These are phyloP conservation scores for Penicillium macrosclerotiorum DNA, from an alignment of 495 filamentous ascomycete species.

Conservation along the genomic window DNA sequence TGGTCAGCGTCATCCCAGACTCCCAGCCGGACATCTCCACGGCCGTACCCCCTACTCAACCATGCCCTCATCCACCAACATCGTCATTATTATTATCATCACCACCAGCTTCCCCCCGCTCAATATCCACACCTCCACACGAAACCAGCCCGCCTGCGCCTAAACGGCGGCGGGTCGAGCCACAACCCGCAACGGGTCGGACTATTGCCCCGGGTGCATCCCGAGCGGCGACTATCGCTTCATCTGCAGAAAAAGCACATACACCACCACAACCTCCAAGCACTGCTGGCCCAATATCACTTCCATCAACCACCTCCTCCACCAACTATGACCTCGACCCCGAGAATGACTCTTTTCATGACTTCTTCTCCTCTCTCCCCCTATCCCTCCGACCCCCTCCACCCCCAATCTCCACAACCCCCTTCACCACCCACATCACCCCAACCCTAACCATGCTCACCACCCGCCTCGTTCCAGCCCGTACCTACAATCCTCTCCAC, in stretches of 20 bases:
- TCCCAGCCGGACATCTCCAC: constrained; percentile 32
- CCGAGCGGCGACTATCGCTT: neutral
- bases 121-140: too few species aligned
- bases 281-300: too few species aligned
- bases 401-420: constrained; percentile 38
- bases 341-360: neutral
- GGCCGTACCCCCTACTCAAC: too few species aligned
- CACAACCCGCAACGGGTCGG: neutral
- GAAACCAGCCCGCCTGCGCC: neutral
- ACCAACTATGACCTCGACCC: neutral
- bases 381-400: constrained; percentile 44
- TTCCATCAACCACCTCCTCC: too few species aligned
- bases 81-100: neutral
- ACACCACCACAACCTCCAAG: too few species aligned
- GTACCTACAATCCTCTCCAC: constrained; percentile 50
- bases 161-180: constrained; percentile 24
- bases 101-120: too few species aligned
- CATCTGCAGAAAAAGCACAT: neutral
- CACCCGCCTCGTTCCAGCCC: constrained; percentile 45
- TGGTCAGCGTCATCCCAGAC: constrained; percentile 49
- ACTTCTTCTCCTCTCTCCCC: constrained; percentile 14
- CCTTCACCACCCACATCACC: constrained; percentile 53
- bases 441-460: constrained; percentile 52
- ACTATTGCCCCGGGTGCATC: neutral
- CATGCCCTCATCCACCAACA: neutral